phyloP scores from a whole-genome alignment of 2,329 filamentous ascomycete genomes.

The Alternaria rosae region DNA sequence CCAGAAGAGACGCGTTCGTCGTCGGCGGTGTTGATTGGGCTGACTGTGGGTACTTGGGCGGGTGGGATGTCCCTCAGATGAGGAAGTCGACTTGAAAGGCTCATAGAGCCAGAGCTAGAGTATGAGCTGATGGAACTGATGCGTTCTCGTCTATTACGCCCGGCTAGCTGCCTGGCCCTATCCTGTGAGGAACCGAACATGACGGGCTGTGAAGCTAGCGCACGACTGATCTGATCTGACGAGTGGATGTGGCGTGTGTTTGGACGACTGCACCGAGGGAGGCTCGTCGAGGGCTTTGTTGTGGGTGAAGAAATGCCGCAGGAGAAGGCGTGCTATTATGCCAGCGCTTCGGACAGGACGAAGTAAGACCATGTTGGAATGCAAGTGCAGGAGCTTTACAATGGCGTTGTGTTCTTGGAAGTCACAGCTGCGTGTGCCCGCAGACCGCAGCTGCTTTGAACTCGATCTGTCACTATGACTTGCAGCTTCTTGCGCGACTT shows the following conservation, averaged over 20 bases:
- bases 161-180: constrained; percentile 46
- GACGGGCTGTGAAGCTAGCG: constrained; percentile 2
- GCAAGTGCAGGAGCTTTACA: neutral
- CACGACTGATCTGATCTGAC: constrained; percentile 9
- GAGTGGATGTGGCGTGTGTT: constrained; percentile 5
- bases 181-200: constrained; percentile 48
- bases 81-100: constrained; percentile 20
- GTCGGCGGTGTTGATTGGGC: neutral
- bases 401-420: neutral
- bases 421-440: neutral
- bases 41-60: neutral
- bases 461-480: neutral
- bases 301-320: neutral
- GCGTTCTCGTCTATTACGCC: constrained; percentile 37
- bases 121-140: constrained; percentile 30
- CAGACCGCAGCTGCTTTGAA: neutral
- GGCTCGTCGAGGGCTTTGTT: constrained; percentile 14
- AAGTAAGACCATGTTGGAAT: neutral
- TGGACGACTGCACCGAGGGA: neutral
- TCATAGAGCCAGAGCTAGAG: constrained; percentile 23
- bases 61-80: constrained; percentile 4
- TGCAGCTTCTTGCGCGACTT: neutral
- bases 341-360: neutral
- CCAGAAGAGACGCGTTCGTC: neutral
- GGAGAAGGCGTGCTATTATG: neutral